These are phyloP conservation scores for Leishmania turanica DNA, from an alignment of 208 protist species.

Conservation along the genomic window DNA sequence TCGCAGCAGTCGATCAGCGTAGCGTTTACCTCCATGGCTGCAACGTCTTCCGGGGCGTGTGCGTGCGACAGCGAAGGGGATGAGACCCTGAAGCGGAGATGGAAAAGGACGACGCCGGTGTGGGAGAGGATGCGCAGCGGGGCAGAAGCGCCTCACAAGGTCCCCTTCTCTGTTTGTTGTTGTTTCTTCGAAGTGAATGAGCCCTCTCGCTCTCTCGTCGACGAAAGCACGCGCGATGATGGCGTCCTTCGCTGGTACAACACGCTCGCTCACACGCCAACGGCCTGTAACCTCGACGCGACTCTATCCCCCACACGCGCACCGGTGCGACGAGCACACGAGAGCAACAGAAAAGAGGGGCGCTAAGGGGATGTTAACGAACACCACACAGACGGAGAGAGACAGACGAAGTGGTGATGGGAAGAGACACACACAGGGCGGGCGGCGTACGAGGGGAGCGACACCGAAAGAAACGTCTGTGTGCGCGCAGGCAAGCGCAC, in stretches of 20 bases:
- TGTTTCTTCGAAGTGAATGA: neutral
- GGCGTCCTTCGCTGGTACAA: neutral
- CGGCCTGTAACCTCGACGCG: neutral
- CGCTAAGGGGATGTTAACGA: no score
- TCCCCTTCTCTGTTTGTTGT: neutral
- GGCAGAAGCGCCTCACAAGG: neutral
- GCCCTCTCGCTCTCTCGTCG: neutral
- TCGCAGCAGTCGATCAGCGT: slow-evolving; percentile 82
- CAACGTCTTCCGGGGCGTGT: neutral
- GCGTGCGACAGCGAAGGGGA: neutral
- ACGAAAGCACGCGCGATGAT: neutral
- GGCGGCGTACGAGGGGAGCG: neutral
- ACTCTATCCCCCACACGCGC: neutral
- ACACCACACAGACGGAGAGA: slow-evolving; percentile 5
- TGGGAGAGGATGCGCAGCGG: neutral
- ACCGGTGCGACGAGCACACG: neutral
- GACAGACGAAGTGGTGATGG: slow-evolving; percentile 1
- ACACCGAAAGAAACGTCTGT: neutral
- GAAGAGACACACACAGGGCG: neutral
- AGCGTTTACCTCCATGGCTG: slow-evolving; percentile 82
- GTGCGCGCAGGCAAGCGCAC: neutral
- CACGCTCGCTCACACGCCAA: neutral
- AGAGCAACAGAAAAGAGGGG: neutral
- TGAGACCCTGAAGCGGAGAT: neutral
- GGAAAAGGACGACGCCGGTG: neutral